Conservation (phyloP, 495 filamentous ascomycete genomes). For the Hypoxylon fuscum region DNA sequence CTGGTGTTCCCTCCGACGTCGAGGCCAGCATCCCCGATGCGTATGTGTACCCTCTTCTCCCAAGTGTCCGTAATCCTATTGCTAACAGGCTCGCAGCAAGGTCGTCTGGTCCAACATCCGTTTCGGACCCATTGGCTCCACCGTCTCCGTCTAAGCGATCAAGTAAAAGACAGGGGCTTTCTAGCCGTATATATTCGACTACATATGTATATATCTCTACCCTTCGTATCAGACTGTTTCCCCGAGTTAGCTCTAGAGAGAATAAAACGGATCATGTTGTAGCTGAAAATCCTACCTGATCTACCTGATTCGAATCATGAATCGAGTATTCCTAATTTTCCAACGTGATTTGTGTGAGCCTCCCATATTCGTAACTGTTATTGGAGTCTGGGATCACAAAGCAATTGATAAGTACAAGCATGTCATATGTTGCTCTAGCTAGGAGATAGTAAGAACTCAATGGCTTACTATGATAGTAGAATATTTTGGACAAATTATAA, state of each 20-base stretch:
- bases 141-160: slow-evolving; percentile 55
- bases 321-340: too few relatives aligned
- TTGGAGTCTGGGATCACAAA: too few relatives aligned
- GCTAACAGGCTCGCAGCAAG: slow-evolving; percentile 44
- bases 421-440: too few relatives aligned
- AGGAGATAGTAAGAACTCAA: too few relatives aligned
- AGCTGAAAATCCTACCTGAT: slow-evolving; percentile 1
- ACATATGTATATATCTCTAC: slow-evolving; percentile 38
- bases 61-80: slow-evolving; percentile 12
- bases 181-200: slow-evolving; percentile 29
- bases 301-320: too few relatives aligned
- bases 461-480: too few relatives aligned
- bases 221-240: slow-evolving; percentile 36
- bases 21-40: slow-evolving; percentile 64
- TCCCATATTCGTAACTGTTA: too few relatives aligned
- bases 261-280: slow-evolving; percentile 30
- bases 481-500: too few relatives aligned
- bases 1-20: slow-evolving; percentile 68
- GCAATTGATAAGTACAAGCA: too few relatives aligned
- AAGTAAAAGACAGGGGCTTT: slow-evolving; percentile 19
- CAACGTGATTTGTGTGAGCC: too few relatives aligned
- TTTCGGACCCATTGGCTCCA: slow-evolving; percentile 73
- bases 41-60: slow-evolving; percentile 58
- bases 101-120: slow-evolving; percentile 72
- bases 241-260: slow-evolving; percentile 33